Conservation (phyloP, 169 alveolate species). For the Cryptosporidium meleagridis region DNA sequence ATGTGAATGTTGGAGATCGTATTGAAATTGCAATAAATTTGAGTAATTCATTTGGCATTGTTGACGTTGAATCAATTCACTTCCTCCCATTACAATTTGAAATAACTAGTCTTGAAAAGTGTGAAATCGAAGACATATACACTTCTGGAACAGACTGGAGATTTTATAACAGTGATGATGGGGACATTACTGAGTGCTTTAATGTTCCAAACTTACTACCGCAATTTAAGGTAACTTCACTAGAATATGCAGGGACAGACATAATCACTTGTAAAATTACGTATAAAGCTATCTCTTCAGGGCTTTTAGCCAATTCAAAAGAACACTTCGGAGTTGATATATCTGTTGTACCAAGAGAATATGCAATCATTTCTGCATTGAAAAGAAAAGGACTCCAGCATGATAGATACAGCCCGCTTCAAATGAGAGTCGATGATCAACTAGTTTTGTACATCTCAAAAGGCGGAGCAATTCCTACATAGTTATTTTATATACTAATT, state of each 20-base stretch:
- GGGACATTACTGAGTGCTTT: constrained; percentile 29
- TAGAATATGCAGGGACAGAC: constrained; percentile 70
- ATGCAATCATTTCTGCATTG: constrained; percentile 57
- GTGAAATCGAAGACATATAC: constrained; percentile 62
- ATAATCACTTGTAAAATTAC: constrained; percentile 31
- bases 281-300: constrained; percentile 41
- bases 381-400: constrained; percentile 68
- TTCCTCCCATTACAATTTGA: constrained; percentile 39
- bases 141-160: constrained; percentile 39
- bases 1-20: constrained; percentile 70
- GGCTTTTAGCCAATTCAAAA: constrained; percentile 25
- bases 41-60: constrained; percentile 65
- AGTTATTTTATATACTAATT: not conserved
- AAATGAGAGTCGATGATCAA: constrained; percentile 56
- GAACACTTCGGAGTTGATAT: constrained; percentile 61
- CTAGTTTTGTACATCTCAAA: constrained; percentile 59
- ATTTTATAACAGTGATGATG: not conserved
- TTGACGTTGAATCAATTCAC: constrained; percentile 34
- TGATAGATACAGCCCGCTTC: constrained; percentile 72
- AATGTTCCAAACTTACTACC: constrained; percentile 45
- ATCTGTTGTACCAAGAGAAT: constrained; percentile 50
- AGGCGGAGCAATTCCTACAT: constrained; percentile 70
- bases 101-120: constrained; percentile 14
- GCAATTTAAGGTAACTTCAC: not conserved
- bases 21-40: constrained; percentile 61